phyloP scores from a whole-genome alignment of 2,329 filamentous ascomycete species.

The Paracoccidioides brasiliensis region DNA sequence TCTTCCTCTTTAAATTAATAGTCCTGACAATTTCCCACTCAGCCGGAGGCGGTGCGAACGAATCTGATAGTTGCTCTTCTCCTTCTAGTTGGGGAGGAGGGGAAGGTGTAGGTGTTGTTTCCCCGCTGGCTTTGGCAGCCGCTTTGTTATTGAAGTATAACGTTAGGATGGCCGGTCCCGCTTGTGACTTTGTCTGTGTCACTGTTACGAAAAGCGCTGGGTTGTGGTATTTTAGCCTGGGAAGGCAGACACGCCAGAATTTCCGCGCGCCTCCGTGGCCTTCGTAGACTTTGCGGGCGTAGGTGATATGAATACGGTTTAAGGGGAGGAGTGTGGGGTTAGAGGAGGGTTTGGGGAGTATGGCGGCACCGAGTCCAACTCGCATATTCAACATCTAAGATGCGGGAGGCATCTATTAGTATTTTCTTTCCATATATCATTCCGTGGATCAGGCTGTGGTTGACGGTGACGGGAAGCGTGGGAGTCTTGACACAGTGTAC shows the following conservation, averaged over 20 bases:
- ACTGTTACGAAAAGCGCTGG: constrained; percentile 72
- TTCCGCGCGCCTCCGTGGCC: constrained; percentile 46
- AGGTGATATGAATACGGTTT: constrained; percentile 33
- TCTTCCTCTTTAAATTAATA: constrained; percentile 28
- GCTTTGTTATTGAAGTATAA: constrained; percentile 29
- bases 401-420: not conserved
- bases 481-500: not conserved
- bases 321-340: constrained; percentile 26
- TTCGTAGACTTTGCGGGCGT: constrained; percentile 30
- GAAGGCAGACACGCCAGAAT: constrained; percentile 76
- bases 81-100: constrained; percentile 10
- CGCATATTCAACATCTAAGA: constrained; percentile 38
- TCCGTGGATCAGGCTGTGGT: not conserved
- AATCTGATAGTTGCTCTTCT: constrained; percentile 15
- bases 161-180: constrained; percentile 26
- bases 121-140: constrained; percentile 6
- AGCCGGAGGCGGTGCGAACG: constrained; percentile 22
- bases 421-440: not conserved
- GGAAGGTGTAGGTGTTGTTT: not conserved
- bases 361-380: constrained; percentile 68
- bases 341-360: constrained; percentile 45
- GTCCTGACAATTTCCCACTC: constrained; percentile 22
- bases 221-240: constrained; percentile 88
- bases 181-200: constrained; percentile 49
- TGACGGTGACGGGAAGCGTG: not conserved